Conservation (phyloP, 306 rosid species). For the Vicia faba region DNA sequence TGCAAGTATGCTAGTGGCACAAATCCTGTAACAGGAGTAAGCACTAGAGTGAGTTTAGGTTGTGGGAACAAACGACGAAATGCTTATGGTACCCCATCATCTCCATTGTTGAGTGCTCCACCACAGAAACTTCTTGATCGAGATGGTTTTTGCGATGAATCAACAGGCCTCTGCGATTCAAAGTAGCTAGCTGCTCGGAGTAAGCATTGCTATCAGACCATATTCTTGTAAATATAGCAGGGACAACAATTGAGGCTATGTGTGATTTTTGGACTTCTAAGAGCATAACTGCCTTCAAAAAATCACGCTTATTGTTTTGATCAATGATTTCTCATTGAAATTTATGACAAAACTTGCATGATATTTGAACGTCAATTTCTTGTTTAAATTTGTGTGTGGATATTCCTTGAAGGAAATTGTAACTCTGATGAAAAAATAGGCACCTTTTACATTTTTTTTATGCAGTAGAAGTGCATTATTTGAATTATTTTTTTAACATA, state of each 20-base stretch:
- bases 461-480: background rate
- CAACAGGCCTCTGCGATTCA: conserved; percentile 72
- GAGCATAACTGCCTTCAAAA: conserved; percentile 18
- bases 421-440: background rate
- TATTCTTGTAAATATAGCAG: conserved; percentile 19
- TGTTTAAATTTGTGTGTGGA: background rate
- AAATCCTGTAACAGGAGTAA: conserved; percentile 56
- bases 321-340: background rate
- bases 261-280: conserved; percentile 22
- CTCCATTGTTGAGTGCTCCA: conserved; percentile 80
- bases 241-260: conserved; percentile 30
- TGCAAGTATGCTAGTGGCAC: conserved; percentile 61
- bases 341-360: conserved; percentile 10
- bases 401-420: background rate
- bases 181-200: conserved; percentile 40
- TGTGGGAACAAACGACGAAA: conserved; percentile 85
- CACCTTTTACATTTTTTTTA: background rate
- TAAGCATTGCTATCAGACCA: conserved; percentile 14
- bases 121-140: conserved; percentile 66
- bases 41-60: conserved; percentile 62
- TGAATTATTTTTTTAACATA: background rate
- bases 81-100: conserved; percentile 63
- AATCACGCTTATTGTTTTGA: background rate
- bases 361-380: conserved; percentile 4
- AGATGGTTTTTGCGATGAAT: conserved; percentile 59